Conservation (phyloP, 805 yeast genomes). For the Metschnikowia kofuensis region DNA sequence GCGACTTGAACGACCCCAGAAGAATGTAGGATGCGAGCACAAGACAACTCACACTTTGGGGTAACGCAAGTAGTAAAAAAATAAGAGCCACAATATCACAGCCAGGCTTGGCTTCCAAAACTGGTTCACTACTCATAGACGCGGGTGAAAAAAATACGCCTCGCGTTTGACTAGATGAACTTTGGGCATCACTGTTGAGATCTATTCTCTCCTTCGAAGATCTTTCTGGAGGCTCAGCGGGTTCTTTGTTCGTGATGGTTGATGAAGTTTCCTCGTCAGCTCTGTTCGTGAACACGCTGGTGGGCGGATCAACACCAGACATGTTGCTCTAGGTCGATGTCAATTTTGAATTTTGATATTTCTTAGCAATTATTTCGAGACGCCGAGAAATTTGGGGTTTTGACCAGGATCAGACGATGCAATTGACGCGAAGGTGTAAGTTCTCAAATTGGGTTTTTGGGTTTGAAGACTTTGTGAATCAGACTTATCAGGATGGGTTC, state of each 20-base stretch:
- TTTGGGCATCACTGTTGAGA: conserved; percentile 2
- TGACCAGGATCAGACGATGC: too few species aligned
- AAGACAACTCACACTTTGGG: conserved; percentile 24
- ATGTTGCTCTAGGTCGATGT: neutral
- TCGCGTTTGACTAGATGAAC: neutral
- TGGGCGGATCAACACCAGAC: neutral
- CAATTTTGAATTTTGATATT: neutral
- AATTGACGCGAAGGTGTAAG: too few species aligned
- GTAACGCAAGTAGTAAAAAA: conserved; percentile 28
- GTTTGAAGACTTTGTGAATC: neutral
- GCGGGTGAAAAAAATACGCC: neutral
- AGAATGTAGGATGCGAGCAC: conserved; percentile 24
- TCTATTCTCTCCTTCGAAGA: too few species aligned
- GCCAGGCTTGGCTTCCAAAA: conserved; percentile 14
- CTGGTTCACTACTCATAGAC: neutral
- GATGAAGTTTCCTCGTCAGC: neutral
- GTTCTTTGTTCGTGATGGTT: too few species aligned
- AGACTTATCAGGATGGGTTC: conserved; percentile 1
- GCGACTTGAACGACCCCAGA: conserved; percentile 28
- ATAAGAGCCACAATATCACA: conserved; percentile 33
- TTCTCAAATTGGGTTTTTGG: too few species aligned
- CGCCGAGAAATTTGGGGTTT: too few species aligned
- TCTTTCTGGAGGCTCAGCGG: too few species aligned
- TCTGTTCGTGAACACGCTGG: neutral
- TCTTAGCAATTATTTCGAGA: too few species aligned